Evolutionary conservation across 495 filamentous ascomycete genomes (phyloP).

Genomic region (Cercophora samala): DNA sequence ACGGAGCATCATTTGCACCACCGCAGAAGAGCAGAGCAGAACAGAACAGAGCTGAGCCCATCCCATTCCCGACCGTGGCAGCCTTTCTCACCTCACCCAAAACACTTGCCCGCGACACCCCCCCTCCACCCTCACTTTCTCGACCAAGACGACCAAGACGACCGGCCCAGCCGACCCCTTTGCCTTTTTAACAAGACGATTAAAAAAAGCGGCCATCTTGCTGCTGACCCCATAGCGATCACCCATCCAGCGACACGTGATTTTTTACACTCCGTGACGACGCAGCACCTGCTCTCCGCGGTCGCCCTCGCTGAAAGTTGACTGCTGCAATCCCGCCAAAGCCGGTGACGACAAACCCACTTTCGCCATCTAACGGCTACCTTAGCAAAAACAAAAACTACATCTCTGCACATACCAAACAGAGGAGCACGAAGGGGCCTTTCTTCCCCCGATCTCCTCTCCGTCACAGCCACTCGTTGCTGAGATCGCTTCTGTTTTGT

Average conservation of each 20-base stretch:
- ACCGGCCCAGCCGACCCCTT: constrained; percentile 13
- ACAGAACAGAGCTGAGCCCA: background rate
- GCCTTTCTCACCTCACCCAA: constrained; percentile 18
- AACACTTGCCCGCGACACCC: constrained; percentile 16
- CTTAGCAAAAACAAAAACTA: constrained; percentile 12
- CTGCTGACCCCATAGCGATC: background rate
- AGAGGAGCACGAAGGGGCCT: constrained; percentile 22
- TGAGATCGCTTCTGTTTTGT: constrained; percentile 34
- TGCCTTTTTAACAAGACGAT: background rate
- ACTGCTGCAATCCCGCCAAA: constrained; percentile 15
- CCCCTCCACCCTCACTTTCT: constrained; percentile 13
- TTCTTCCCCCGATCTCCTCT: constrained; percentile 20
- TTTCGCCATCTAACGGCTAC: constrained; percentile 21
- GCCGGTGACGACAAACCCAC: constrained; percentile 32
- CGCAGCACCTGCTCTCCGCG: constrained; percentile 7
- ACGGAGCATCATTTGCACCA: constrained; percentile 23
- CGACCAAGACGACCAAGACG: constrained; percentile 16
- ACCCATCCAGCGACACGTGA: background rate
- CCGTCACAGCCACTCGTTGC: constrained; percentile 26
- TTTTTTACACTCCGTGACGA: background rate
- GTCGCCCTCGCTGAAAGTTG: constrained; percentile 18
- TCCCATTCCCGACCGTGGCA: constrained; percentile 31
- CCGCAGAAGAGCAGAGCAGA: constrained; percentile 15
- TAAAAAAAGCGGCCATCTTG: background rate
- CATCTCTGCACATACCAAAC: constrained; percentile 11